Evolutionary conservation across 495 filamentous ascomycete species (phyloP), one percentile per base, ranked within the genome.

Genomic region (Acidomyces sp.): DNA sequence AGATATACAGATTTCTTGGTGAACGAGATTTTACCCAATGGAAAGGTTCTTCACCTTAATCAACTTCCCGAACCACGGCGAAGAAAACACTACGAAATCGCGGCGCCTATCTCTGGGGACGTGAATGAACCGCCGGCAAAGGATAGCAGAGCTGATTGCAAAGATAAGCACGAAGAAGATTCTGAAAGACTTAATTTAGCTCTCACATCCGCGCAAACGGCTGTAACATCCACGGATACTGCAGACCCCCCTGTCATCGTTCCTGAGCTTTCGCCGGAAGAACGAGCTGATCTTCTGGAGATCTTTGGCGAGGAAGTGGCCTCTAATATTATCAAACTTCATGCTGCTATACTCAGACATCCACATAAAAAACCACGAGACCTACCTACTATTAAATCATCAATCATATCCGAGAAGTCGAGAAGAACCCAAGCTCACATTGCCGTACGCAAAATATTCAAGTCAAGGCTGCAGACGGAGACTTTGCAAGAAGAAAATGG

Each of bases 1-100:
- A 47, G 85, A 50, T 97, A 85, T 61, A 93, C 87, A 11, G 90
- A 97, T 56, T 97, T 97, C 59, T 63, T 88, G 34, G 90, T 97
- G 41, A 85, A 94, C 56, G 90, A 97, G 62, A 90, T 97, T 48
- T 59, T 70, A 11, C 78, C 76, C 9, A 71, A 77, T 55, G 88
- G 86, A 10, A 63, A 75, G 34, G 87, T 93, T 2, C 52, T 88
- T 30, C 85, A 94, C 59, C 68, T 97, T 31, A 56, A 62, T 43
- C 62, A 65, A 62, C 41, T 71, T 32, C 56, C 60, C 17, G 43
- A 58, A 4, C 4, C 37, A 13, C 26, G 30, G 37, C 6, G 19
- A 7, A 27, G 16, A 32, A 47, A 25, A 34, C 34, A 49, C 23
- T 34, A 22, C 33, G 37, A 44, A 31, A 15, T 15, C 23, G 7